Base-by-base conservation (phyloP, 495 filamentous ascomycete species). In the Hypoxylon perforatum region DNA sequence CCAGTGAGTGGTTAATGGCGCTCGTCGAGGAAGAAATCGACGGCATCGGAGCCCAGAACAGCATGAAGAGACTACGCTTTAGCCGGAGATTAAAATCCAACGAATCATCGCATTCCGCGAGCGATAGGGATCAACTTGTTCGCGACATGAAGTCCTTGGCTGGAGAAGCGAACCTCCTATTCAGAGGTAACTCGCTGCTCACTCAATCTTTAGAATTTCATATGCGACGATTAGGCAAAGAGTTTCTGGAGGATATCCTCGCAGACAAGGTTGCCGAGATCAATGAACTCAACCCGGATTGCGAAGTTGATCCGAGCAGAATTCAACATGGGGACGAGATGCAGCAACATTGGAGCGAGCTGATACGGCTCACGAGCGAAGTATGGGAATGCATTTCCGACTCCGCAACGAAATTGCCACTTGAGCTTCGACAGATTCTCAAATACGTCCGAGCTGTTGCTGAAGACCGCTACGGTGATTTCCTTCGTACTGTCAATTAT, bases 21-120 rank as follows among this genome's bases (percentile, higher is more conserved):
- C 82, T 99, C 50, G 91, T 96, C 10, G 96, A 99, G 73, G 93
- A 97, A 67, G 95, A 99, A 75, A 98, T 99, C 55, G 95, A 98
- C 71, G 94, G 92, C 7, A 86, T 94, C 9, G 87, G 91, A 61
- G 96, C 89, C 73, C 93, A 97, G 68, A 80, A 84, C 12, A 82
- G 86, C 1, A 81, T 88, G 51, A 89, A 85, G 61, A 86, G 91
- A 45, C 79, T 92, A 22, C 84, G 93, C 7, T 95, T 93, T 77
- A 90, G 86, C 58, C 84, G 85, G 45, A 85, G 93, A 11, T 84
- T 96, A 38, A 91, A 91, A 63, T 93, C 91, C 1, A 92, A 90
- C 72, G 91, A 94, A 64, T 91, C 92, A 0, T 83, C 85, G 48
- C 88, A 91, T 28, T 87, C 87, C 23, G 73, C 70, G 14, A 74